A percentile compares a stretch with the other conserved stretches of the same genome.
These are phyloP conservation scores for Schizothecium vesticola DNA, from an alignment of 495 filamentous ascomycete species.

Conservation along the genomic window DNA sequence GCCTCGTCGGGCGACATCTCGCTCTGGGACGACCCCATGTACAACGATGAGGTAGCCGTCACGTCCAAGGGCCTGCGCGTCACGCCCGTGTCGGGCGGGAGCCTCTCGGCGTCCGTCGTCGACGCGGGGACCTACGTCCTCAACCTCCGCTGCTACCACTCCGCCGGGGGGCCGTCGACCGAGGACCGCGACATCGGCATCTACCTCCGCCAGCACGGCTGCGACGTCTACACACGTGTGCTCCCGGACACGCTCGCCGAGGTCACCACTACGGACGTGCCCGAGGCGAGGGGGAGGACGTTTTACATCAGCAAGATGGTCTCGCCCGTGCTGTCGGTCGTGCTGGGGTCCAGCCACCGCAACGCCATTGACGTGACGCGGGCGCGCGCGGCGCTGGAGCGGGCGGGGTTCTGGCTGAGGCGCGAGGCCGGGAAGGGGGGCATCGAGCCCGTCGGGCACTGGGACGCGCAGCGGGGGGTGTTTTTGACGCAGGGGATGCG, in stretches of 20 bases:
- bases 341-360: constrained; percentile 14
- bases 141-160: constrained; percentile 13
- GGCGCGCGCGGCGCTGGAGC: neutral
- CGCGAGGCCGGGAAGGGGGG: neutral
- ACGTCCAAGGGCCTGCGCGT: constrained; percentile 17
- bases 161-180: no score
- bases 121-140: constrained; percentile 13
- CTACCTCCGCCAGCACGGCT: constrained; percentile 19
- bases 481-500: constrained; percentile 17
- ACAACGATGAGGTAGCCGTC: constrained; percentile 15
- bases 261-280: neutral
- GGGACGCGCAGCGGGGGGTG: constrained; percentile 14
- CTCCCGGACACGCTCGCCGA: constrained; percentile 3
- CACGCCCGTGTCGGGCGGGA: constrained; percentile 8
- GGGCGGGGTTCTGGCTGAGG: neutral
- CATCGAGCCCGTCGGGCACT: constrained; percentile 13
- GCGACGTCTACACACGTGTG: constrained; percentile 19
- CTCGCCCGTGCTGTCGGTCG: constrained; percentile 11
- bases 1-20: neutral
- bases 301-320: constrained; percentile 20
- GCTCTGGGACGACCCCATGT: constrained; percentile 10
- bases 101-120: neutral
- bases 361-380: constrained; percentile 13
- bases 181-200: constrained; percentile 9
- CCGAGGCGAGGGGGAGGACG: constrained; percentile 1